Percentiles rank a stretch among this genome's conserved stretches.
phyloP scores from a whole-genome alignment of 2,329 filamentous ascomycete species.

The Falciphora oryzae region DNA sequence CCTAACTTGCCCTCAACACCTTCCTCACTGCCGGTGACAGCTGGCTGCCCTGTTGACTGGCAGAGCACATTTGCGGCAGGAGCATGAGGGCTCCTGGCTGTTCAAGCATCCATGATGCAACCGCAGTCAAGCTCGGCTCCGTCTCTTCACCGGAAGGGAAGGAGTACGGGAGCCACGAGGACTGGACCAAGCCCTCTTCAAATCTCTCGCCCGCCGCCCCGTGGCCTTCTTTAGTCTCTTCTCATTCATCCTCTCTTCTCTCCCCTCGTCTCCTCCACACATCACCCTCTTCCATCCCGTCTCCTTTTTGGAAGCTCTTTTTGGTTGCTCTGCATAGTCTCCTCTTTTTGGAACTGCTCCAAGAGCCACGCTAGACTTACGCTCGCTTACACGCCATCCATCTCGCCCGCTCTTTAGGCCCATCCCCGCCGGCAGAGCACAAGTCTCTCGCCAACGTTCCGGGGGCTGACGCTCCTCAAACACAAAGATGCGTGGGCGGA shows the following conservation, averaged over 20 bases:
- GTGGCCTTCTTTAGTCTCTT: neutral
- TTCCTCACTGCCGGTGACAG: neutral
- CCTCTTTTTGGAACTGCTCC: slow-evolving; percentile 5
- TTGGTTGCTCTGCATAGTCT: slow-evolving; percentile 10
- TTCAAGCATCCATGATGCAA: neutral
- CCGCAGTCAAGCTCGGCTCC: neutral
- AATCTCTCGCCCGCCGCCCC: neutral
- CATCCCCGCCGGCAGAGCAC: no score
- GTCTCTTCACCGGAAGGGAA: neutral
- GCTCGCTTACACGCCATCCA: neutral
- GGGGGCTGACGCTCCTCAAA: no score
- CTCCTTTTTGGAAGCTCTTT: slow-evolving; percentile 16
- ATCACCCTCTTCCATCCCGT: slow-evolving; percentile 10
- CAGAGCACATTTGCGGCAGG: neutral
- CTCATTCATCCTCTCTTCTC: neutral
- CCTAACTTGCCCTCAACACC: no score
- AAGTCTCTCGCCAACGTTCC: no score
- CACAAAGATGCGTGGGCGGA: neutral
- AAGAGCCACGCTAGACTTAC: neutral
- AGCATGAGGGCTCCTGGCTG: neutral
- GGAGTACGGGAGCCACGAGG: neutral
- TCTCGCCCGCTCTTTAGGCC: neutral
- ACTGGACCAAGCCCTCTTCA: neutral
- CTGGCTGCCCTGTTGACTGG: no score
- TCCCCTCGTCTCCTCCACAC: neutral